These are phyloP conservation scores for Pistacia atlantica DNA, from an alignment of 345 rosid genomes.

Conservation along the genomic window DNA sequence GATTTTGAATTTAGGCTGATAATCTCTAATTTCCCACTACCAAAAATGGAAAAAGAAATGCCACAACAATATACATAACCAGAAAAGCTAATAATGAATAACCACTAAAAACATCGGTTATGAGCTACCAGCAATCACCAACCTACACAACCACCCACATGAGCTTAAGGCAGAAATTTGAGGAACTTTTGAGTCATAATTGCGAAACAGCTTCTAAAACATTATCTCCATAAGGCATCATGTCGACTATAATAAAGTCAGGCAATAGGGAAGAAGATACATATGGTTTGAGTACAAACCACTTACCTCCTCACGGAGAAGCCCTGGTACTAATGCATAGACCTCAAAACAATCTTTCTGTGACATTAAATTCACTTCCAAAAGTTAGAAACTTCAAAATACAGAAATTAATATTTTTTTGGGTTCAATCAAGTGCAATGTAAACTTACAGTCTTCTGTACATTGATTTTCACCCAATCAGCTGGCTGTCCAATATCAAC, in stretches of 20 bases:
- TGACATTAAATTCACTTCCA: slow-evolving; percentile 4
- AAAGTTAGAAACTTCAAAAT: not conserved
- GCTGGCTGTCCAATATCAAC: slow-evolving; percentile 67
- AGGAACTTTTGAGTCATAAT: not conserved
- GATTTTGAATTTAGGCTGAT: not conserved
- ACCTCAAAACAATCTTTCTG: slow-evolving; percentile 75
- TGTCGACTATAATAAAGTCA: not conserved
- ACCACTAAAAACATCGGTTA: not conserved
- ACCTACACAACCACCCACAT: not conserved
- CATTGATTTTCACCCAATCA: slow-evolving; percentile 79
- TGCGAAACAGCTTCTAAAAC: not conserved
- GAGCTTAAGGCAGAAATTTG: not conserved
- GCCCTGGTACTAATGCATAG: slow-evolving; percentile 78
- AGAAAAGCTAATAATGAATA: not conserved
- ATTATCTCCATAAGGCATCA: not conserved
- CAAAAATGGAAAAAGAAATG: not conserved
- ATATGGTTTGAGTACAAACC: not conserved
- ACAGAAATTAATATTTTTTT: slow-evolving; percentile 6
- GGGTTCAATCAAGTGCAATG: not conserved
- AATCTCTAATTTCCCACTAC: not conserved
- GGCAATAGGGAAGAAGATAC: not conserved
- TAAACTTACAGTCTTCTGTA: slow-evolving; percentile 61
- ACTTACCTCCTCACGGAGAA: slow-evolving; percentile 71
- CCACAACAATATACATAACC: not conserved
- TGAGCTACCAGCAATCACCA: not conserved